Evolutionary conservation across 2,329 filamentous ascomycete genomes (phyloP), one percentile per base, ranked within the genome.

Genomic region (Cladosporium austrohemisphaericum): DNA sequence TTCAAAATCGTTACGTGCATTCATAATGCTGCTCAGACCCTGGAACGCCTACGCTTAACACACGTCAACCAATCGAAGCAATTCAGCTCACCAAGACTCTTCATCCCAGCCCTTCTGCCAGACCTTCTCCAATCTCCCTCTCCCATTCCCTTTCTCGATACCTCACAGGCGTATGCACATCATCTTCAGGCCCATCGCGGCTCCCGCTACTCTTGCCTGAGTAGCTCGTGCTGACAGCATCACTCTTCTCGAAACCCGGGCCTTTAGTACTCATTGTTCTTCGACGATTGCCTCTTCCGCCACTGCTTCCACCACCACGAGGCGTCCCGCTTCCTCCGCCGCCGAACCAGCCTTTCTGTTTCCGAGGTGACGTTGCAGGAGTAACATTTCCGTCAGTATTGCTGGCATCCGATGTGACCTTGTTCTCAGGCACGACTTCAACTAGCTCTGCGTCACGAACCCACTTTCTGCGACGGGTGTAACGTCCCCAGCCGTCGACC

Each of bases 371-470:
- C n/a, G 33, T 3, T 3, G 16, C n/a, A 6, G 44, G 23, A 3
- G 33, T 31, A 4, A 20, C 43, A 52, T 31, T 25, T 23, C 13
- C 33, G 23, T 38, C 41, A 5, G 38, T 43, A 52, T 31, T 25
- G 16, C 13, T 25, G 23, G 29, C 41, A 5, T 25, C 10, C 16
- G 25, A 19, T 2, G 13, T 45, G 31, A 10, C n/a, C n/a, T 36
- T 20, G 13, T 23, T 14, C 14, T 25, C 29, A 53, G 57, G 46
- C 62, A 66, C 3, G 59, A 85, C 72, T 64, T 98, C 93, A 26
- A 96, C 88, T 3, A 98, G 79, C 71, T 98, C 93, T 8, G 93
- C 93, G 64, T 97, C 93, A 31, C 93, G 86, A 64, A 89, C 93
- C 93, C 93, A 98, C 70, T 97, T 96, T 54, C 93, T 76, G 18